phyloP scores from a whole-genome alignment of 345 rosid species.

The Combretum micranthum region DNA sequence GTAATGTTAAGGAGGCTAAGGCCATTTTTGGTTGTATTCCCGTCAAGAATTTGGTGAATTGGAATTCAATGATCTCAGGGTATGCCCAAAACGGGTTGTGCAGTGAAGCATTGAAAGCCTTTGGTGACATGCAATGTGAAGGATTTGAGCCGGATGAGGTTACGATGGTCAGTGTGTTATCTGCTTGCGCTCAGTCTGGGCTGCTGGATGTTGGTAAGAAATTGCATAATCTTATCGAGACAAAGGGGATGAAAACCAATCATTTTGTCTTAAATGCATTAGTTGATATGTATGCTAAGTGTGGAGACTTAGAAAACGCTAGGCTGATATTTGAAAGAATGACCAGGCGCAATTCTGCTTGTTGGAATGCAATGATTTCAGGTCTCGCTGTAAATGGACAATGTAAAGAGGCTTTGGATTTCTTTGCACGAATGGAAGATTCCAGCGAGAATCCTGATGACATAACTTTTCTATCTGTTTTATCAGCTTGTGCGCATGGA shows the following conservation, averaged over 20 bases:
- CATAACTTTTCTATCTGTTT: slow-evolving; percentile 48
- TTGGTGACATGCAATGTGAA: slow-evolving; percentile 41
- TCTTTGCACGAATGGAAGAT: slow-evolving; percentile 49
- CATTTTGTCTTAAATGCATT: slow-evolving; percentile 50
- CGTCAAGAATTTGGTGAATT: slow-evolving; percentile 47
- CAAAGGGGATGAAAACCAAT: slow-evolving; percentile 35
- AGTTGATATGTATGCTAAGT: slow-evolving; percentile 73
- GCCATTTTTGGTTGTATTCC: slow-evolving; percentile 36
- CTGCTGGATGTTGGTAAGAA: slow-evolving; percentile 51
- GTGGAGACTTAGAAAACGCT: slow-evolving; percentile 59
- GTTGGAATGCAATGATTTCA: slow-evolving; percentile 78
- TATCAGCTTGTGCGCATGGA: slow-evolving; percentile 72
- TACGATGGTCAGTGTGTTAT: slow-evolving; percentile 46
- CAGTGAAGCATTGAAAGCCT: slow-evolving; percentile 48
- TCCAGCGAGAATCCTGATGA: slow-evolving; percentile 42
- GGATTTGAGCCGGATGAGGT: slow-evolving; percentile 61
- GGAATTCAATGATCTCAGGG: slow-evolving; percentile 71
- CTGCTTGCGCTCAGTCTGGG: slow-evolving; percentile 75
- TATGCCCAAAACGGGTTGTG: slow-evolving; percentile 54
- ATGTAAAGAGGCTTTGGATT: slow-evolving; percentile 46
- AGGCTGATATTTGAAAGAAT: slow-evolving; percentile 47
- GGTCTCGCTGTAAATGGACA: slow-evolving; percentile 59
- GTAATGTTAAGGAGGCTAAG: slow-evolving; percentile 46
- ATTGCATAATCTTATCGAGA: slow-evolving; percentile 37
- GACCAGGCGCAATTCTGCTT: slow-evolving; percentile 30